Conservation (phyloP, 495 filamentous ascomycete species). For the Hypoxylon lenormandii region DNA sequence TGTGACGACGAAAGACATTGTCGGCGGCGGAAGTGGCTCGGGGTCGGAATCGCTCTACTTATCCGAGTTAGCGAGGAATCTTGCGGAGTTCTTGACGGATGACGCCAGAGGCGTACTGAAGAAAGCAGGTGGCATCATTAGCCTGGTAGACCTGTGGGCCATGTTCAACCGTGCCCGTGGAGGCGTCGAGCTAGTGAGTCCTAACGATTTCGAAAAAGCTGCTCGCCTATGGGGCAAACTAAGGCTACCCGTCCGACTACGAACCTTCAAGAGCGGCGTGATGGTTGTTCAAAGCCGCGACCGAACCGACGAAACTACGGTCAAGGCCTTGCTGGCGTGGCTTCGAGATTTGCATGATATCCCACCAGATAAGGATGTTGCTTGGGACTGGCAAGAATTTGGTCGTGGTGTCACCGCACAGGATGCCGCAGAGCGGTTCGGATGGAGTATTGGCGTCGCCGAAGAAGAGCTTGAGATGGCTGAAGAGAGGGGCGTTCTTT, state of each 20-base stretch:
- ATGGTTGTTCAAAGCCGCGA: slow-evolving; percentile 90
- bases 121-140: slow-evolving; percentile 92
- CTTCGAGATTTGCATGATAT: slow-evolving; percentile 75
- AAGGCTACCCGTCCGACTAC: slow-evolving; percentile 83
- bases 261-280: slow-evolving; percentile 90
- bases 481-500: slow-evolving; percentile 83
- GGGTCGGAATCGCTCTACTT: slow-evolving; percentile 68
- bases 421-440: slow-evolving; percentile 88
- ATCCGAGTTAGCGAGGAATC: slow-evolving; percentile 85
- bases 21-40: slow-evolving; percentile 54
- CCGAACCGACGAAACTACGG: slow-evolving; percentile 90
- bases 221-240: slow-evolving; percentile 88
- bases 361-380: slow-evolving; percentile 70
- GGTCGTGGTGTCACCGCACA: slow-evolving; percentile 89
- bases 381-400: slow-evolving; percentile 80
- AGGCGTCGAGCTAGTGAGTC: slow-evolving; percentile 93
- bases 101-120: slow-evolving; percentile 83
- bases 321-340: slow-evolving; percentile 80
- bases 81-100: slow-evolving; percentile 94
- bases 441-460: slow-evolving; percentile 98
- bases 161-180: slow-evolving; percentile 95
- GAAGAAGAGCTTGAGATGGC: slow-evolving; percentile 97
- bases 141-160: slow-evolving; percentile 94
- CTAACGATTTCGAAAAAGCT: slow-evolving; percentile 90
- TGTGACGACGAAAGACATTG: slow-evolving; percentile 93